Evolutionary conservation across 2,329 filamentous ascomycete genomes (phyloP).

Genomic region (Ilyonectria mors-panacis): DNA sequence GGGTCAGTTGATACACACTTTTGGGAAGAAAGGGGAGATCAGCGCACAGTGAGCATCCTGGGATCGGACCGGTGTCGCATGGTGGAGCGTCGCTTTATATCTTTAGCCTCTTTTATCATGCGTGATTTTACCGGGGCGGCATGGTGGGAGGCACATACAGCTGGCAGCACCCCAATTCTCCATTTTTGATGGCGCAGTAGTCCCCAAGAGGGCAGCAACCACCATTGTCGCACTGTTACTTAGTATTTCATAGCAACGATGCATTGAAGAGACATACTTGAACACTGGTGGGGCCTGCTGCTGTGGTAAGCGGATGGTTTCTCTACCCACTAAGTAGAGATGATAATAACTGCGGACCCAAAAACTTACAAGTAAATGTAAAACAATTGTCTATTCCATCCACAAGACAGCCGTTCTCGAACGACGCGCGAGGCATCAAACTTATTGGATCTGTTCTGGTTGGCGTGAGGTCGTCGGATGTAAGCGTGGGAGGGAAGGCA

Average conservation of each 20-base stretch:
- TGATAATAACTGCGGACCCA: too few relatives aligned
- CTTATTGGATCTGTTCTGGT: constrained; percentile 2
- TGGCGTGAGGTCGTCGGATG: not conserved
- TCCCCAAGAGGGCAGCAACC: constrained; percentile 6
- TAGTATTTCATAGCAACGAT: constrained; percentile 1
- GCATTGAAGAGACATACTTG: not conserved
- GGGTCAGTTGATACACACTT: not conserved
- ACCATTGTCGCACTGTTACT: not conserved
- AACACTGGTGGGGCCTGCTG: constrained; percentile 3
- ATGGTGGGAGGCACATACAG: not conserved
- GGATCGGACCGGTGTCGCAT: constrained; percentile 1
- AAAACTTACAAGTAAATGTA: not conserved
- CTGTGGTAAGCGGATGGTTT: not conserved
- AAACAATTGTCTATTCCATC: not conserved
- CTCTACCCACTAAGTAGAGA: too few relatives aligned
- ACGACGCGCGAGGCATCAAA: not conserved
- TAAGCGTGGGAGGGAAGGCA: not conserved
- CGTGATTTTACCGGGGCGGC: not conserved
- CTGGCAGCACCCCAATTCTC: not conserved
- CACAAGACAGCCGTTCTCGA: too few relatives aligned
- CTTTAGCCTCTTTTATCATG: constrained; percentile 1
- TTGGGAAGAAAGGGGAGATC: not conserved
- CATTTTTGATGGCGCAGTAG: constrained; percentile 1
- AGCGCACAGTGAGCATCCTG: not conserved
- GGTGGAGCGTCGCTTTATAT: not conserved